These are phyloP conservation scores for Luffa acutangula DNA, from an alignment of 306 rosid genomes.

Conservation along the genomic window DNA sequence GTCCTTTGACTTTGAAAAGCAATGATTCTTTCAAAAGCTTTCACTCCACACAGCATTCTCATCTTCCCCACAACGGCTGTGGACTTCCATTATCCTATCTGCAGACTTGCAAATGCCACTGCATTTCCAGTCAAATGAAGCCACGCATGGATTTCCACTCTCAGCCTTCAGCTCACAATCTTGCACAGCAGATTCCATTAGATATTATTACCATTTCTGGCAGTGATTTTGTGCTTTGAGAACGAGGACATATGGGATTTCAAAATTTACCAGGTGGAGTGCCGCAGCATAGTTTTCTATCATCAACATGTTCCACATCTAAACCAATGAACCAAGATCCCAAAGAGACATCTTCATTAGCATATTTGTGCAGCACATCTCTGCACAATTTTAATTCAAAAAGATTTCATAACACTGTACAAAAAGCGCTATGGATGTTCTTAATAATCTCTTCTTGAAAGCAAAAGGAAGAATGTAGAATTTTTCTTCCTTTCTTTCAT, in stretches of 20 bases:
- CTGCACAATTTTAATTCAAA: constrained; percentile 19
- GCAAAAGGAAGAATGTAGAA: no score
- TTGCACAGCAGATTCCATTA: constrained; percentile 6
- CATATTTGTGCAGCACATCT: constrained; percentile 76
- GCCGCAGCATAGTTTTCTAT: constrained; percentile 83
- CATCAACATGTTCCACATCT: constrained; percentile 70
- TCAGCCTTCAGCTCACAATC: constrained; percentile 20
- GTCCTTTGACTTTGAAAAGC: neutral
- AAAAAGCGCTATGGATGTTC: neutral
- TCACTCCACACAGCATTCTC: constrained; percentile 2
- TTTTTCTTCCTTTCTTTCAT: no score
- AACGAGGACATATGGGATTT: neutral
- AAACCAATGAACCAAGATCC: constrained; percentile 94
- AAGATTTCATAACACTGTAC: neutral
- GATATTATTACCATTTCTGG: neutral
- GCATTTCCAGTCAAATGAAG: constrained; percentile 9
- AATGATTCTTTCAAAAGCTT: neutral
- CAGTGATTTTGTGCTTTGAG: neutral
- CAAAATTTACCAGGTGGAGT: constrained; percentile 64
- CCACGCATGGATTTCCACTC: neutral
- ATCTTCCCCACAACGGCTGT: constrained; percentile 2
- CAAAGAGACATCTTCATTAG: constrained; percentile 84
- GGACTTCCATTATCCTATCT: constrained; percentile 3
- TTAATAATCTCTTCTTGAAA: neutral
- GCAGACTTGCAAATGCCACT: constrained; percentile 5